Percentiles rank a stretch among this genome's conserved stretches.
Evolutionary conservation across 1,139 yeast genomes (phyloP).

Genomic region (Sugiyamaella novakii): DNA sequence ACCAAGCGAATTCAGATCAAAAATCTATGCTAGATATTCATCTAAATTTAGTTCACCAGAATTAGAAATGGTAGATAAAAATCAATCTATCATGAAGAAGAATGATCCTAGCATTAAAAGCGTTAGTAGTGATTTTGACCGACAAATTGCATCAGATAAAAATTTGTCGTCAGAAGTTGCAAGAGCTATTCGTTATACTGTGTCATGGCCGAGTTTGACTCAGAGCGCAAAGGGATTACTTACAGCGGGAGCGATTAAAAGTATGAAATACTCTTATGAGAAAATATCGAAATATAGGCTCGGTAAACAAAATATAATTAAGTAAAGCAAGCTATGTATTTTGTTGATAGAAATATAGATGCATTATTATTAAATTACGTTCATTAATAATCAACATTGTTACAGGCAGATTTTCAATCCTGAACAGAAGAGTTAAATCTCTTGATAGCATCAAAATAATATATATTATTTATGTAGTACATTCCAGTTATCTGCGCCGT

Average conservation of each 20-base stretch:
- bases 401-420: too few relatives aligned
- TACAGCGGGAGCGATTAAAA: conserved; percentile 80
- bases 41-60: conserved; percentile 23
- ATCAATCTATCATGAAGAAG: conserved; percentile 1
- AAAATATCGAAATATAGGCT: conserved; percentile 49
- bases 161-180: conserved; percentile 47
- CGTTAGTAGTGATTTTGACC: conserved; percentile 39
- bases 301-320: conserved; percentile 17
- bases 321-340: neutral
- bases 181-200: conserved; percentile 57
- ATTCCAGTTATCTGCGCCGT: conserved; percentile 37
- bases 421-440: too few relatives aligned
- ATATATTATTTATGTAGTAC: neutral
- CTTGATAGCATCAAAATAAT: too few relatives aligned
- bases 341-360: conserved; percentile 10
- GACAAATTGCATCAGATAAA: conserved; percentile 47
- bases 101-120: conserved; percentile 15
- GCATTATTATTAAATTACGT: neutral
- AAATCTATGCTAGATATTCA: conserved; percentile 49
- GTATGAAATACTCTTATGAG: conserved; percentile 75
- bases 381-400: too few relatives aligned
- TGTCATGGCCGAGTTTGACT: conserved; percentile 65
- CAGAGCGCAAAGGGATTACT: conserved; percentile 83
- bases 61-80: conserved; percentile 19
- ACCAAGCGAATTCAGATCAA: conserved; percentile 56